Percentiles rank a stretch among this genome's conserved stretches.
These are phyloP conservation scores for Monilinia vaccinii-corymbosi DNA, from an alignment of 2,329 filamentous ascomycete genomes.

Conservation along the genomic window DNA sequence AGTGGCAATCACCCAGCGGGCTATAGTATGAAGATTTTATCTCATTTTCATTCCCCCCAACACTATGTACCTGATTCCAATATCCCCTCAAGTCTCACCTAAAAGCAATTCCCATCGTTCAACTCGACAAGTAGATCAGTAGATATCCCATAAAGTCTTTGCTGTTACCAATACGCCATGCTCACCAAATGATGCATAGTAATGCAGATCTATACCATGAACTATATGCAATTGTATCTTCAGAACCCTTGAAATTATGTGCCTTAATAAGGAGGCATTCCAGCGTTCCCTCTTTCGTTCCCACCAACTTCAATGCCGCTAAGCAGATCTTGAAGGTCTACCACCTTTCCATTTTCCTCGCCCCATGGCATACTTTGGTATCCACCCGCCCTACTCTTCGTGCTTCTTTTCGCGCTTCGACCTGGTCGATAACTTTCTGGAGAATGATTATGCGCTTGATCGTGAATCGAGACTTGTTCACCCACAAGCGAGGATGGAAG, in stretches of 20 bases:
- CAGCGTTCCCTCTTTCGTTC: slow-evolving; percentile 20
- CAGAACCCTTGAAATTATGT: neutral
- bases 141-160: neutral
- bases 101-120: neutral
- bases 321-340: slow-evolving; percentile 26
- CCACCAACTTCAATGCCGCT: slow-evolving; percentile 25
- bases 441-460: slow-evolving; percentile 17
- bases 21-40: neutral
- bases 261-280: slow-evolving; percentile 27
- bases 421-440: slow-evolving; percentile 17
- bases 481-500: slow-evolving; percentile 21
- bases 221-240: slow-evolving; percentile 5
- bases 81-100: neutral
- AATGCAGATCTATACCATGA: neutral
- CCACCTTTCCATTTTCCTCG: slow-evolving; percentile 14
- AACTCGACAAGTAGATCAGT: neutral
- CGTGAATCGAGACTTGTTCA: slow-evolving; percentile 18
- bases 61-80: neutral
- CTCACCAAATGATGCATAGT: slow-evolving; percentile 4
- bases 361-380: slow-evolving; percentile 21
- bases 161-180: slow-evolving; percentile 2
- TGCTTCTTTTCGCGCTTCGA: slow-evolving; percentile 12
- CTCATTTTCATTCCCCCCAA: neutral
- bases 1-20: neutral
- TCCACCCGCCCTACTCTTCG: slow-evolving; percentile 15